Conservation (phyloP, 176 grass and related monocot species). For the Oropetium thomaeum region DNA sequence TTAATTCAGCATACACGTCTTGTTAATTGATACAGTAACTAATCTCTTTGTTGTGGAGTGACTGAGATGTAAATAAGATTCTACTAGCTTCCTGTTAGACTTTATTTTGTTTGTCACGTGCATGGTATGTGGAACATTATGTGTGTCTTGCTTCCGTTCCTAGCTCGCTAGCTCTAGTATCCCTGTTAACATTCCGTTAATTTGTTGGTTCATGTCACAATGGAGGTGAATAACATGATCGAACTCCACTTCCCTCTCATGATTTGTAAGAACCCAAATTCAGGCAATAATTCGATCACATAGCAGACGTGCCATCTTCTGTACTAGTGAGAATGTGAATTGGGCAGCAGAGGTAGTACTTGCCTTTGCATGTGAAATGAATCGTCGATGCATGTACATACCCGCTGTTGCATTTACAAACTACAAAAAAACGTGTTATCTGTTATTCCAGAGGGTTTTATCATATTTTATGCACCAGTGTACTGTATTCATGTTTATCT, state of each 20-base stretch:
- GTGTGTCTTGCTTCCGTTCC: background rate
- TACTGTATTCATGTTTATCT: background rate
- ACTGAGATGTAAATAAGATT: constrained; percentile 14
- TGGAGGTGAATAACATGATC: constrained; percentile 20
- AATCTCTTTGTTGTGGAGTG: background rate
- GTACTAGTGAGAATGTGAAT: constrained; percentile 3
- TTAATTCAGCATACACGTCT: background rate
- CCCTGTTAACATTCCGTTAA: too few relatives aligned
- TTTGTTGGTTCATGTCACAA: constrained; percentile 15
- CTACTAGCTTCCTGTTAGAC: background rate
- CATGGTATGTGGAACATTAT: background rate
- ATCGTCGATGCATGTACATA: background rate
- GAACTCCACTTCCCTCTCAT: background rate
- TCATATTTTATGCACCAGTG: too few relatives aligned
- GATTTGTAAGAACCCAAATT: background rate
- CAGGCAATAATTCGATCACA: background rate
- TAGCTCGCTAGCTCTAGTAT: background rate
- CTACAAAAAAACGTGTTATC: background rate
- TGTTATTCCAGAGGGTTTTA: background rate
- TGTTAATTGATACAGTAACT: background rate
- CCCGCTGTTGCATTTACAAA: background rate
- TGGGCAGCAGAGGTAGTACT: background rate
- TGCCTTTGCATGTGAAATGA: background rate
- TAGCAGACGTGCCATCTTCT: background rate
- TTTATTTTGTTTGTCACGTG: background rate